Conservation (phyloP, 2,329 filamentous ascomycete species). For the Sarocladium strictum region DNA sequence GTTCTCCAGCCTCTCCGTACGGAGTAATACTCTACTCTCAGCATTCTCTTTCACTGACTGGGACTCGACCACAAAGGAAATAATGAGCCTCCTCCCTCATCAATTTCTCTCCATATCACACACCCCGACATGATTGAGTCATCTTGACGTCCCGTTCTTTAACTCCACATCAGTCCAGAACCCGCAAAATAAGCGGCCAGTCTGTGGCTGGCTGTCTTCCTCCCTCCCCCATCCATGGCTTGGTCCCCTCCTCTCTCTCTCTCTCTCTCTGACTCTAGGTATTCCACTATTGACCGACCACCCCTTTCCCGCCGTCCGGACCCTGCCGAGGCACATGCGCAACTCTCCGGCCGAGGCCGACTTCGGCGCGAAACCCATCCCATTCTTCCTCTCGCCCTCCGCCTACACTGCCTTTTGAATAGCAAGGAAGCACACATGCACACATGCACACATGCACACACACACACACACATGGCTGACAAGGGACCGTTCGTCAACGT, state of each 20-base stretch:
- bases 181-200: not conserved
- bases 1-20: not conserved
- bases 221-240: no score
- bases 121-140: not conserved
- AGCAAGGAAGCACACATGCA: no score
- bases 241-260: not conserved
- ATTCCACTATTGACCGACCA: not conserved
- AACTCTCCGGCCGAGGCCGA: slow-evolving; percentile 4
- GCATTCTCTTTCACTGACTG: no score
- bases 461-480: no score
- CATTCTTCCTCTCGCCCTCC: not conserved
- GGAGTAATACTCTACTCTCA: no score
- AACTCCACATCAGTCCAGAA: not conserved
- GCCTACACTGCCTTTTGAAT: no score
- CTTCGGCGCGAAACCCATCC: not conserved
- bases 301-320: not conserved
- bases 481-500: no score
- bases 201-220: no score
- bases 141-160: not conserved
- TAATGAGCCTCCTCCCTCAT: not conserved
- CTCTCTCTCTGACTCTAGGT: not conserved
- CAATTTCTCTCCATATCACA: no score
- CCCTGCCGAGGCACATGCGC: slow-evolving; percentile 7
- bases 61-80: not conserved
- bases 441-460: no score